Conservation (phyloP, 179 eudicot species). For the Carnegiea gigantea region DNA sequence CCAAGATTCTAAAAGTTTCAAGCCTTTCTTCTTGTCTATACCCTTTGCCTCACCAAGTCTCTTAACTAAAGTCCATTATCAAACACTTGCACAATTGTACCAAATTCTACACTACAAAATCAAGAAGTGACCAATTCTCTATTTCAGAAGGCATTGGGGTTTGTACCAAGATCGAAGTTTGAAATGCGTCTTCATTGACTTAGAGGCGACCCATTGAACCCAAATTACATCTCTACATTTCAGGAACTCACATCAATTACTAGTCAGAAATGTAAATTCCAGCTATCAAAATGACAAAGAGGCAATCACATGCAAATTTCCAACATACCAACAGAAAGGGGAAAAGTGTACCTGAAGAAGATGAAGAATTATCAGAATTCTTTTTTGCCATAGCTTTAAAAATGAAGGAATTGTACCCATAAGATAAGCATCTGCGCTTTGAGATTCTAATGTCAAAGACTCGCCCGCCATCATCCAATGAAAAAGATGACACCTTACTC, state of each 20-base stretch:
- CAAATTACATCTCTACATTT: not conserved
- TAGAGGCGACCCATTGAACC: not conserved
- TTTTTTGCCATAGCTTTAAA: slow-evolving; percentile 55
- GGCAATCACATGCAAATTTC: slow-evolving; percentile 2
- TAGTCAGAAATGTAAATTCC: not conserved
- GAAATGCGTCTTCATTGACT: not conserved
- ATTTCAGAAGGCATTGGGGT: not conserved
- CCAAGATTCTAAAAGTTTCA: not conserved
- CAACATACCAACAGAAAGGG: not conserved
- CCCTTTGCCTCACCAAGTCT: not conserved
- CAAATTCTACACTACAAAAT: slow-evolving; percentile 10
- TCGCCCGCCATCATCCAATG: slow-evolving; percentile 29
- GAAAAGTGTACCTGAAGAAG: slow-evolving; percentile 50
- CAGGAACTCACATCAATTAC: not conserved
- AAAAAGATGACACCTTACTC: slow-evolving; percentile 22
- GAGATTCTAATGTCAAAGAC: slow-evolving; percentile 37
- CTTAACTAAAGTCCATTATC: not conserved
- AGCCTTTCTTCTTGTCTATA: not conserved
- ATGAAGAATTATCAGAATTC: slow-evolving; percentile 48
- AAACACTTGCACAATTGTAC: slow-evolving; percentile 3
- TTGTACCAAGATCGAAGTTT: not conserved
- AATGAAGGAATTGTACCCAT: slow-evolving; percentile 23
- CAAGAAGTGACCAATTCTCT: not conserved
- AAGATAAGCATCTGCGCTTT: slow-evolving; percentile 25
- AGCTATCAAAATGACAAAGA: not conserved